Base-by-base conservation (phyloP, 805 yeast genomes). In the Starmerella khaoyaiensis region DNA sequence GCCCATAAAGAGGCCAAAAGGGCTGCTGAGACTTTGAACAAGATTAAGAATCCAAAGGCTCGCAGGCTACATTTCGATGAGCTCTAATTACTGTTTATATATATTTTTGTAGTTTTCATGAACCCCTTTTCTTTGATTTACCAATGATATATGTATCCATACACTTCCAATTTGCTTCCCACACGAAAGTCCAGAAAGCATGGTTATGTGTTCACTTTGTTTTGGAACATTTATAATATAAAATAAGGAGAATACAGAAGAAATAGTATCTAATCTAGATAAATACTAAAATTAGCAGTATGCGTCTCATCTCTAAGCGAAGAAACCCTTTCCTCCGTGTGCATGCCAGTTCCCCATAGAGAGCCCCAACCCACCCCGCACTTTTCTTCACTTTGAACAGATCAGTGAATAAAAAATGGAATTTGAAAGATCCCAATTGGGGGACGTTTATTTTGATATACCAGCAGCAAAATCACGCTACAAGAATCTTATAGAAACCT, bases 381-480 rank as follows among this genome's bases (percentile, higher is more conserved):
- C n/a, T n/a, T n/a, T n/a, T n/a, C n/a, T n/a, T n/a, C n/a, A n/a
- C n/a, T n/a, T n/a, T n/a, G n/a, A n/a, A n/a, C n/a, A n/a, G n/a
- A n/a, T n/a, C n/a, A n/a, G n/a, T n/a, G n/a, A n/a, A 27, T 9
- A 29, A 10, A 30, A 12, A 21, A 28, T 21, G 4, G 8, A 16
- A 4, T 34, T 40, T 35, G 35, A 31, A 21, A 25, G 16, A 4
- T 4, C 14, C 7, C 3, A 9, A 6, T 15, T 41, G 27, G 15
- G n/a, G 3, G 42, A 37, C 12, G 40, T 43, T 5, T 43, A 43
- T 19, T 43, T 43, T 32, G 44, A 40, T 19, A 31, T 27, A 16
- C 37, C 16, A 8, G 17, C 12, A 17, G 44, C 44, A 4, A 17
- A 17, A 12, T 14, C 4, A 22, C 41, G 47, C n/a, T 43, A 43